Percentiles rank a stretch among this genome's conserved stretches.
These are phyloP conservation scores for Asclepias syriaca DNA, from an alignment of 257 asterid species.

Conservation along the genomic window DNA sequence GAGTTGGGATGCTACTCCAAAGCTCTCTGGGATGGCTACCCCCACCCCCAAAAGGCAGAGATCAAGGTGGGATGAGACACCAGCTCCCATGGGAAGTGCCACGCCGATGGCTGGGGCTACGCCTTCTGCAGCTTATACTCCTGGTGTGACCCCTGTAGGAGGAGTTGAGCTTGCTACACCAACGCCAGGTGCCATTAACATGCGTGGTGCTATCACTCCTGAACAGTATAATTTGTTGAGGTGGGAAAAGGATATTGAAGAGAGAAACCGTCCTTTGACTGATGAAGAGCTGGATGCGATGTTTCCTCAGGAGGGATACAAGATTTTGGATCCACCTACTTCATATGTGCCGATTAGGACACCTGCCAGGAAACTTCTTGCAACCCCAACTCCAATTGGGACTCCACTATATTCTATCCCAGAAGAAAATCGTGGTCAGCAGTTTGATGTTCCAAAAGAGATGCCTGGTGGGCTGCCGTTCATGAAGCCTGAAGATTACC, in stretches of 20 bases:
- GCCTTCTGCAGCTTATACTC: constrained; percentile 77
- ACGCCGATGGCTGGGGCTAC: constrained; percentile 80
- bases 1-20: constrained; percentile 94
- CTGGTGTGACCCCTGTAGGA: constrained; percentile 82
- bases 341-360: constrained; percentile 87
- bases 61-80: constrained; percentile 98
- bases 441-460: constrained; percentile 81
- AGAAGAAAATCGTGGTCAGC: constrained; percentile 79
- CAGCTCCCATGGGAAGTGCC: constrained; percentile 92
- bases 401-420: constrained; percentile 72
- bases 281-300: constrained; percentile 87
- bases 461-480: constrained; percentile 83
- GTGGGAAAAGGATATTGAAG: constrained; percentile 95
- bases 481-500: constrained; percentile 88
- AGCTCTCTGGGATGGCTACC: constrained; percentile 68
- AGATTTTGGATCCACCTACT: constrained; percentile 79
- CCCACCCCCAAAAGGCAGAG: constrained; percentile 94
- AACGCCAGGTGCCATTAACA: constrained; percentile 63
- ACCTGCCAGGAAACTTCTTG: constrained; percentile 86
- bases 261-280: constrained; percentile 72
- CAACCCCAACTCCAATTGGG: constrained; percentile 85
- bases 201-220: constrained; percentile 80
- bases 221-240: constrained; percentile 78
- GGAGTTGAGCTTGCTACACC: constrained; percentile 82
- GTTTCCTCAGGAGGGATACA: constrained; percentile 88